Conservation (phyloP, 2,329 filamentous ascomycete species). For the Cladophialophora psammophila region DNA sequence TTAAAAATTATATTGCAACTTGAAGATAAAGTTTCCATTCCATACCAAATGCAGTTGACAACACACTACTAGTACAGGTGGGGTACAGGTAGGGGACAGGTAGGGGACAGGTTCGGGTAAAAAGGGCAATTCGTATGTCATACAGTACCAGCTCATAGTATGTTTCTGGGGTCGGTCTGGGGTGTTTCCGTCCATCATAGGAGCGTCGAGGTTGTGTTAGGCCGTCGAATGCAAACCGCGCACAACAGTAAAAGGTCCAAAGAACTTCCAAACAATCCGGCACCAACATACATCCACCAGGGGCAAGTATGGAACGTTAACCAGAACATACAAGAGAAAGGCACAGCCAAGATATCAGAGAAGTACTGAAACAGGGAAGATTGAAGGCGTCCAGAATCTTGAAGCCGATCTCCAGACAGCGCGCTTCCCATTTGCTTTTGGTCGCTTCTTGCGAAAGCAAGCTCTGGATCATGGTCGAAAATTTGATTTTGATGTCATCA, state of each 20-base stretch:
- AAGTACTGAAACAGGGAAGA: not conserved
- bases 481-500: not conserved
- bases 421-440: not conserved
- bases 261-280: not conserved
- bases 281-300: not conserved
- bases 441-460: constrained; percentile 1
- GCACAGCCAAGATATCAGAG: not conserved
- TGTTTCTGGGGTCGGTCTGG: not conserved
- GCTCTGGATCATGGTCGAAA: not conserved
- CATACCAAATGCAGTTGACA: not conserved
- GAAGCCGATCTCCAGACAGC: not conserved
- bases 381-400: not conserved
- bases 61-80: not conserved
- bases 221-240: not conserved
- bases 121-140: not conserved
- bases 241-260: not conserved
- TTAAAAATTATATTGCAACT: no score
- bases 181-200: not conserved
- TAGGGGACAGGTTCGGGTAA: no score
- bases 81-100: no score
- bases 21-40: no score
- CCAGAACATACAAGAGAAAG: not conserved
- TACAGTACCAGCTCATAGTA: not conserved
- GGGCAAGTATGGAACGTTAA: not conserved
- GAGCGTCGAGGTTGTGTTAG: not conserved